Evolutionary conservation across 176 grass and related monocot species (phyloP).

Genomic region (Elymus sibiricus): DNA sequence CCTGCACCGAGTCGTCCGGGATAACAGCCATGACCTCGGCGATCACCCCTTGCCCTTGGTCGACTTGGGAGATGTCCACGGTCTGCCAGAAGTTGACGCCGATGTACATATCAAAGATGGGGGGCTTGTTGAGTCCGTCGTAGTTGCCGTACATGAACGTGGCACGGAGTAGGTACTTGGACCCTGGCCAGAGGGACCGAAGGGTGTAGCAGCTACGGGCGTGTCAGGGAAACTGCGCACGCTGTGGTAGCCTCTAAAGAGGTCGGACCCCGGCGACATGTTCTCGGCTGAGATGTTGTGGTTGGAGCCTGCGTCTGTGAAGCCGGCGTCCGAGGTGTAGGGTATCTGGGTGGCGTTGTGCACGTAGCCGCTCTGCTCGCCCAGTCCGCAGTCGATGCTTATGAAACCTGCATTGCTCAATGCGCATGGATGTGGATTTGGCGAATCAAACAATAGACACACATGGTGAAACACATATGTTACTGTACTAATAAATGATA

Average conservation of each 20-base stretch:
- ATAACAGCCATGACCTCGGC: constrained; percentile 15
- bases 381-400: constrained; percentile 53
- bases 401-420: constrained; percentile 45
- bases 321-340: constrained; percentile 38
- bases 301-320: constrained; percentile 37
- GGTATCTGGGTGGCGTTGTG: constrained; percentile 17
- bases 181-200: not conserved
- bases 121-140: constrained; percentile 18
- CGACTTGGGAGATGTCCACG: not conserved
- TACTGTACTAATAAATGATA: not conserved
- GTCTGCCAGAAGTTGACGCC: constrained; percentile 45
- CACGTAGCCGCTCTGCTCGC: constrained; percentile 17
- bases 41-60: no score
- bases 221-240: constrained; percentile 48
- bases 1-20: constrained; percentile 7
- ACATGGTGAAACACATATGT: no score
- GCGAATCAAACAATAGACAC: no score
- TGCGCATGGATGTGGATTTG: not conserved
- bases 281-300: constrained; percentile 40
- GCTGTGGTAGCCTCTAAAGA: not conserved
- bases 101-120: constrained; percentile 42
- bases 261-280: not conserved
- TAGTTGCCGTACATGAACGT: constrained; percentile 51
- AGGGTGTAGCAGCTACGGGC: constrained; percentile 47
- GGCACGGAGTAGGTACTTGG: constrained; percentile 41